phyloP scores from a whole-genome alignment of 371 early-diverging fungal genomes.

The Amoeboaphelidium protococcarum region DNA sequence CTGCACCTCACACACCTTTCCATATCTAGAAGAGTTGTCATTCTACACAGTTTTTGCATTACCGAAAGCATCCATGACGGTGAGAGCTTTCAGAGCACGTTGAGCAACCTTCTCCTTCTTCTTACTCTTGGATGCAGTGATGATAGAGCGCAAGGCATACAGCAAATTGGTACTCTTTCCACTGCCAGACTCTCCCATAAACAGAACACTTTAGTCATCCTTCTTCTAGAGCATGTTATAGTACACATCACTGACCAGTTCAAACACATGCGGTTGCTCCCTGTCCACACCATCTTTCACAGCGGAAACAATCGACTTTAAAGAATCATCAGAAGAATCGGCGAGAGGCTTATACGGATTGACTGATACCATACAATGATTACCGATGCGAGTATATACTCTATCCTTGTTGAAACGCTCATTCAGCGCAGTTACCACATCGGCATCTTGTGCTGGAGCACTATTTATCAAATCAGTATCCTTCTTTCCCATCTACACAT shows the following conservation, averaged over 20 bases:
- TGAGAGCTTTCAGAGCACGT: constrained; percentile 29
- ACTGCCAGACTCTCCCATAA: constrained; percentile 4
- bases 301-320: constrained; percentile 17
- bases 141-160: neutral
- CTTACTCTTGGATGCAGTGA: neutral
- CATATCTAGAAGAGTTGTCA: constrained; percentile 42
- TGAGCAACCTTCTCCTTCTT: constrained; percentile 57
- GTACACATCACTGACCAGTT: constrained; percentile 50
- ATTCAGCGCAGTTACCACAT: constrained; percentile 19
- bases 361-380: constrained; percentile 23
- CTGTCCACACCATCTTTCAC: constrained; percentile 16
- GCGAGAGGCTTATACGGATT: constrained; percentile 23
- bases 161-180: neutral
- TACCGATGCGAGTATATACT: constrained; percentile 31
- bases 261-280: constrained; percentile 63
- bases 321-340: constrained; percentile 35
- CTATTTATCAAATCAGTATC: too few relatives aligned
- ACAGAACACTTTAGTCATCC: constrained; percentile 26
- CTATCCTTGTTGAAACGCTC: constrained; percentile 26
- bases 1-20: constrained; percentile 56
- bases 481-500: too few relatives aligned
- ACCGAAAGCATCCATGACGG: constrained; percentile 45
- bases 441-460: too few relatives aligned
- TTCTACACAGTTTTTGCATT: too few relatives aligned
- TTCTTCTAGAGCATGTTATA: constrained; percentile 27